phyloP scores from a whole-genome alignment of 139 green algal genomes.

The Auxenochlorella protothecoides region DNA sequence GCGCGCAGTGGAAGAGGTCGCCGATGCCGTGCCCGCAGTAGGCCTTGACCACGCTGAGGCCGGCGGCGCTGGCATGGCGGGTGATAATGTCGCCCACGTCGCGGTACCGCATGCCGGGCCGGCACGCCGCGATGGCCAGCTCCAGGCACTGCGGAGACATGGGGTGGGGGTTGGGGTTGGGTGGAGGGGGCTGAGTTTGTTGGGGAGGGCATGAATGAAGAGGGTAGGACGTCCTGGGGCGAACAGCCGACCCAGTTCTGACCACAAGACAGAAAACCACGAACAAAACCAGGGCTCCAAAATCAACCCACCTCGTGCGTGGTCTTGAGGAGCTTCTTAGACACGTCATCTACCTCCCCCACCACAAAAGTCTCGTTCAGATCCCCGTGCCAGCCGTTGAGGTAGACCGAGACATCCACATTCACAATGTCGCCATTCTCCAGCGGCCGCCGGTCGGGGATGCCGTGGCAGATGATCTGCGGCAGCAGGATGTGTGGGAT shows the following conservation, averaged over 20 bases:
- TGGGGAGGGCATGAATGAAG: no score
- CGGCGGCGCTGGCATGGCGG: conserved; percentile 45
- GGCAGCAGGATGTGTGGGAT: background rate
- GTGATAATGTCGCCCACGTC: conserved; percentile 85
- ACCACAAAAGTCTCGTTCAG: conserved; percentile 94
- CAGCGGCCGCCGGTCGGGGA: conserved; percentile 82
- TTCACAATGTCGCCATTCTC: conserved; percentile 96
- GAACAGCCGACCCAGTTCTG: no score
- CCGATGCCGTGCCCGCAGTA: conserved; percentile 98
- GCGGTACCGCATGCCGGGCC: conserved; percentile 79
- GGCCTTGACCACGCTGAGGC: conserved; percentile 71
- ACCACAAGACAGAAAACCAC: background rate
- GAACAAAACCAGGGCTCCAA: background rate
- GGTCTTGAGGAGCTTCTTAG: conserved; percentile 66
- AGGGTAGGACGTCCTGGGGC: no score
- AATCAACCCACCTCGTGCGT: conserved; percentile 33
- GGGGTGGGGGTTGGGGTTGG: no score
- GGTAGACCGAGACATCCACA: conserved; percentile 85
- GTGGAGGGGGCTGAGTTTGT: no score
- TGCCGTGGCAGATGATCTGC: conserved; percentile 96
- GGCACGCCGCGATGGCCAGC: conserved; percentile 72
- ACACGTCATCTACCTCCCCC: conserved; percentile 58
- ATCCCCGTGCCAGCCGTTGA: conserved; percentile 87
- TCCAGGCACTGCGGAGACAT: conserved; percentile 52
- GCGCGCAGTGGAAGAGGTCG: conserved; percentile 94